Evolutionary conservation across 768 basidiomycete genomes (phyloP).

Genomic region (Amanita rimosa): DNA sequence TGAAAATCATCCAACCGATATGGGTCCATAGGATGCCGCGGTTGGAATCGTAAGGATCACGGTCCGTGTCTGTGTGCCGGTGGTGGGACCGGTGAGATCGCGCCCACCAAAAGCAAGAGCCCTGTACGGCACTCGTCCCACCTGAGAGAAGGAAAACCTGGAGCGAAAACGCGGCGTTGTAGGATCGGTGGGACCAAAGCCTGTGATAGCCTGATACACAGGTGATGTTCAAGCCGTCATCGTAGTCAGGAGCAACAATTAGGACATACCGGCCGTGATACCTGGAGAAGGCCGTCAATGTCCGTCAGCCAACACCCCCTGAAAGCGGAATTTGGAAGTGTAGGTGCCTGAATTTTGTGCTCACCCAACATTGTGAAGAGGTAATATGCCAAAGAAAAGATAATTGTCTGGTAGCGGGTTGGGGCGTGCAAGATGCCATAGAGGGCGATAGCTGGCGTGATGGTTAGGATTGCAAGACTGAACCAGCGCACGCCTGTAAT

Average conservation of each 20-base stretch:
- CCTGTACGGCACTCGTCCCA: conserved; percentile 77
- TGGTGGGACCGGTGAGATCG: conserved; percentile 77
- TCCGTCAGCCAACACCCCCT: conserved; percentile 3
- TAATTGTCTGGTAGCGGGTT: conserved; percentile 36
- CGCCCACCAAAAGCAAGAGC: conserved; percentile 84
- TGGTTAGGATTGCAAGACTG: conserved; percentile 56
- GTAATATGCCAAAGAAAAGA: conserved; percentile 66
- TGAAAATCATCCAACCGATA: conserved; percentile 78
- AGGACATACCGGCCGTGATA: conserved; percentile 35
- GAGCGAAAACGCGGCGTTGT: conserved; percentile 62
- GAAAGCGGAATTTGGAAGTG: conserved; percentile 5
- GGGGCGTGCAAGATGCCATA: conserved; percentile 52
- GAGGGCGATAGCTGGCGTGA: conserved; percentile 60
- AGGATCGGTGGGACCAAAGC: conserved; percentile 79
- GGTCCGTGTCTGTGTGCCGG: conserved; percentile 76
- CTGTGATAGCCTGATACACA: conserved; percentile 57
- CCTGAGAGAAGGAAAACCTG: conserved; percentile 62
- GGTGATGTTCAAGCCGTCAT: background rate
- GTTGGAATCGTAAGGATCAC: conserved; percentile 76
- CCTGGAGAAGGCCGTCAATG: conserved; percentile 17
- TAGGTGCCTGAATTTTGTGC: conserved; percentile 6
- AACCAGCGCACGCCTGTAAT: conserved; percentile 63
- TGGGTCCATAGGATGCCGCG: conserved; percentile 74
- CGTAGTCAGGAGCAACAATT: background rate
- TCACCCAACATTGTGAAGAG: conserved; percentile 78